These are phyloP conservation scores for Russula foetens DNA, from an alignment of 768 basidiomycete genomes.

Conservation along the genomic window DNA sequence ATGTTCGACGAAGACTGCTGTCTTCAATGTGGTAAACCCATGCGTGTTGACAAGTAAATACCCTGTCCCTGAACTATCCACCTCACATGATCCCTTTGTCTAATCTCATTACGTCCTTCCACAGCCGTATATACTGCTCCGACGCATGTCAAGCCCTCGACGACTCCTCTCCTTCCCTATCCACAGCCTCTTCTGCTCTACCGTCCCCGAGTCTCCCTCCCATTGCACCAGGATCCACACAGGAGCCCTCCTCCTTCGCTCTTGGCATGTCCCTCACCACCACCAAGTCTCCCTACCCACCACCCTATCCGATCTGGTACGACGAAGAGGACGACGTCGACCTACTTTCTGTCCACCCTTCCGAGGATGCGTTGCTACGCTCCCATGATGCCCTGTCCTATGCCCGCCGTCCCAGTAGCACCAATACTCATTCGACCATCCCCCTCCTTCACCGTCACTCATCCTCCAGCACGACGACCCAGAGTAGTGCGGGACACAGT, in stretches of 20 bases:
- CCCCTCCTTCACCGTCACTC: constrained; percentile 19
- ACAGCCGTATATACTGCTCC: constrained; percentile 23
- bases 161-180: constrained; percentile 21
- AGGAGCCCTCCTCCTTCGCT: constrained; percentile 13
- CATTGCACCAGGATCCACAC: not conserved
- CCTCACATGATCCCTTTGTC: constrained; percentile 15
- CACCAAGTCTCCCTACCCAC: constrained; percentile 11
- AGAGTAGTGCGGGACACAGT: constrained; percentile 8
- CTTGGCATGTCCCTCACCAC: constrained; percentile 14
- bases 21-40: constrained; percentile 24
- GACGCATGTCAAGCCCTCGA: constrained; percentile 21
- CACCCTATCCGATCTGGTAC: constrained; percentile 15
- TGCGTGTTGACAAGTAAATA: constrained; percentile 17
- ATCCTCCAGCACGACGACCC: constrained; percentile 5
- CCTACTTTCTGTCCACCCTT: not conserved
- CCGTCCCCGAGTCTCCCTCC: constrained; percentile 20
- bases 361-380: not conserved
- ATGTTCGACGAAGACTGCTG: constrained; percentile 27
- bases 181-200: constrained; percentile 20
- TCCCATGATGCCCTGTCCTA: constrained; percentile 15
- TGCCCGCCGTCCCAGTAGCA: constrained; percentile 21
- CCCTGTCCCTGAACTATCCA: not conserved
- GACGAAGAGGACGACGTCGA: constrained; percentile 17
- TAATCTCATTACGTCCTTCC: constrained; percentile 16
- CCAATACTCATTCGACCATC: constrained; percentile 22